Evolutionary conservation across 2,329 filamentous ascomycete species (phyloP), one percentile per base, ranked within the genome.

Genomic region (Beauveria sp.): DNA sequence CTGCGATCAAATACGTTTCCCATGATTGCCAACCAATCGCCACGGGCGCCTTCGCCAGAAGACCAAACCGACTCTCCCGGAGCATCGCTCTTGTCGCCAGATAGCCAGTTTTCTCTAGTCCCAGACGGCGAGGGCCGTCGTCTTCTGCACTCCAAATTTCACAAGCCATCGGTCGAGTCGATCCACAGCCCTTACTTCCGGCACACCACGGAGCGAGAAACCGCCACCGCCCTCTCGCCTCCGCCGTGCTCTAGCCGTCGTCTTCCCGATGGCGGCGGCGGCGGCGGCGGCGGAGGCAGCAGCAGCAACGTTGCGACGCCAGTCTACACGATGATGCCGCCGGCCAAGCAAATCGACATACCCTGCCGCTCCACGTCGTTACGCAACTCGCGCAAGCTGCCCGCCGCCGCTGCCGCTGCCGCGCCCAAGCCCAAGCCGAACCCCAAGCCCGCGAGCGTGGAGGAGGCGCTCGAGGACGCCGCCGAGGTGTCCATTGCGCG

Each of bases 401-500:
- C 34, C 12, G 34, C 34, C 31, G 31, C 3, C 10, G 31, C 31
- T 10, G 28, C 9, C 31, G 31, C 31, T 1, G 24, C 42, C 28
- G 6, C 43, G 31, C 24, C n/a, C 3, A 24, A n/a, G 48, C 57
- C 48, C 4, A 9, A 22, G 31, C 56, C 56, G 24, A 52, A 52
- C 26, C 46, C 46, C 12, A 60, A 46, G 26, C 49, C 48, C 5
- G 14, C 48, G 24, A 60, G 26, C 31, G 38, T 38, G 22, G 60
- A 49, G 9, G 52, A 42, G 31, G 60, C 75, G 7, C 71, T 83
- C 16, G 79, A 80, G 65, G 79, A 79, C 49, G 83, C 85, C 1
- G 85, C 87, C 4, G 83, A 88, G 71, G 78, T 87, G 51, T 88
- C 85, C 1, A 88, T 89, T 66, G 86, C 86, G 0, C 78, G 87